Evolutionary conservation across 2,329 filamentous ascomycete genomes (phyloP), one percentile per base, ranked within the genome.

Genomic region (Bipolaris gigantea): DNA sequence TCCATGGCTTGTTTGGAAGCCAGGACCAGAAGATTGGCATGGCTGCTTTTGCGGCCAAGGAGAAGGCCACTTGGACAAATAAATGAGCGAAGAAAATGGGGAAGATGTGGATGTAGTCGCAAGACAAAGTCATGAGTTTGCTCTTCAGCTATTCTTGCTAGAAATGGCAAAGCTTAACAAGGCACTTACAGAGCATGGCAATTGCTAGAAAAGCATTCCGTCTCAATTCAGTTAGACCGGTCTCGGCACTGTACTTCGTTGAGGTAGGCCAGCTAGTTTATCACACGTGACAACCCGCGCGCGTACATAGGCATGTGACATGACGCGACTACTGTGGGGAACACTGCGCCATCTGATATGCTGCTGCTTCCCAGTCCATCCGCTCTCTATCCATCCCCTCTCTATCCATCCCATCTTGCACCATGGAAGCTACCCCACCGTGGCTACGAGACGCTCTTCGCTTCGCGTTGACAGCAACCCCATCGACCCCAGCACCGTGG

Each of bases 11-110:
- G 69, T 99, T 99, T 79, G 94, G 93, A 19, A 96, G 89, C 73
- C 85, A 90, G 78, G 94, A 99, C 76, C 94, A 99, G 79, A 99
- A 97, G 82, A 90, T 97, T 74, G 92, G 84, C 11, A 87, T 97
- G 94, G 87, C 87, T 74, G 94, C 94, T 11, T 99, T 99, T 81
- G 89, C 90, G 2, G 89, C 92, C 77, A 97, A 97, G 86, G 85
- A 89, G 79, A 95, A 95, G 83, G 79, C 94, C 0, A 86, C 94
- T 74, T 99, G 94, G 93, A 86, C 83, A 57, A 82, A 97, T 74
- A 85, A 90, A 73, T 95, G 83, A 48, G 40, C 23, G 13, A 11
- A 11, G 3, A 38, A n/a, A 5, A 25, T 9, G 40, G 25, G 5
- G 5, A 43, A 15, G 40, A 13, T 23, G 25, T 42, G 16, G 2